Base-by-base conservation (phyloP, 306 rosid genomes). In the Cotoneaster glaucophyllus region DNA sequence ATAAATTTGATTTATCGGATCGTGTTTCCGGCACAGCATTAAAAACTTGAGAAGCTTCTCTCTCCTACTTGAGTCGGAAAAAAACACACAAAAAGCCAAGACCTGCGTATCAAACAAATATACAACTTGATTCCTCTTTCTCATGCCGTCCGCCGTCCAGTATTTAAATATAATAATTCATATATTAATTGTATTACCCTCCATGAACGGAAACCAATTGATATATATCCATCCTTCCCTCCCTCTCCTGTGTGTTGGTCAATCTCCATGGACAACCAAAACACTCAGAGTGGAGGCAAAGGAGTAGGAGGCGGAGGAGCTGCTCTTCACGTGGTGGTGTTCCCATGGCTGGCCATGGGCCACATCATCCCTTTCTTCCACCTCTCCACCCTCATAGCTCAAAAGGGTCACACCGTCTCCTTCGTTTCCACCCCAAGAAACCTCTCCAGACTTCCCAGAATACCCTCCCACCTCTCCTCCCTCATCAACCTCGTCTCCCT, bases 261-360 rank as follows among this genome's bases (percentile, higher is more conserved):
- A 57, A 13, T 57, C 24, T 57, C 31, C 63, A 57, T 57, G 74
- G 48, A 52, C 44, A 41, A 41, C 44, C 44, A 41, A 12, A 9
- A 10, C 44, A 41, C 44, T 41, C 44, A 41, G 44, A 41, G 44
- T 41, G 75, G 14, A 69, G 22, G 28, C 26, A 25, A 17, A 63
- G 6, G 64, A 21, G 8, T 24, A 41, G 69, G 69, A 14, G 56
- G 7, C 54, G n/a, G 57, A 52, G 44, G 57, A 52, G 44, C 1
- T 22, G 56, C 8, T 63, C 25, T 84, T 58, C 87, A 84, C 41
- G 79, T 84, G 32, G 86, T 41, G 15, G 34, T 86, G 11, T 86
- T 86, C 22, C 87, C 90, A 76, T 86, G 90, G 90, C 82, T 84
- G 9, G 90, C 90, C 78, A 64, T 79, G 45, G 90, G 90, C 26